These are phyloP conservation scores for Hortaea werneckii DNA, from an alignment of 2,329 filamentous ascomycete genomes.

Conservation along the genomic window DNA sequence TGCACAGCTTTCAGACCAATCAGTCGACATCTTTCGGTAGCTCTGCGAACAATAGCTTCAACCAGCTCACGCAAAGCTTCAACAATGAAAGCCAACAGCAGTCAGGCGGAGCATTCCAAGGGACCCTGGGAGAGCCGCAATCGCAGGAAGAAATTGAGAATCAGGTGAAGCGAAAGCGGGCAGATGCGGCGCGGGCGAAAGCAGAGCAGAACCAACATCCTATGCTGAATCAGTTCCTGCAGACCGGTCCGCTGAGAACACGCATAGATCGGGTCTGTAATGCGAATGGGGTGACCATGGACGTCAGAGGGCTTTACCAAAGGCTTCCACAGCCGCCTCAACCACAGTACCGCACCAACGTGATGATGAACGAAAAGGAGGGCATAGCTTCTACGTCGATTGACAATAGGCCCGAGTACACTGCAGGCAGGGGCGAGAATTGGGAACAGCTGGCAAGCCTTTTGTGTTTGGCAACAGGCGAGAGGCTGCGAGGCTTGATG, in stretches of 20 bases:
- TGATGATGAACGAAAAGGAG: constrained; percentile 19
- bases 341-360: constrained; percentile 8
- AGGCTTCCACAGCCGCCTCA: constrained; percentile 6
- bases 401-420: constrained; percentile 17
- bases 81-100: constrained; percentile 22
- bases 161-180: constrained; percentile 55
- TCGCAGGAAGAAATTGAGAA: constrained; percentile 59
- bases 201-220: constrained; percentile 56
- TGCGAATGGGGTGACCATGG: constrained; percentile 49
- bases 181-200: constrained; percentile 51
- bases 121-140: constrained; percentile 34
- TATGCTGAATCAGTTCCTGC: constrained; percentile 62
- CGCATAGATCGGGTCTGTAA: constrained; percentile 48
- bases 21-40: constrained; percentile 41
- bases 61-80: constrained; percentile 34
- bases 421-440: constrained; percentile 60
- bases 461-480: constrained; percentile 71
- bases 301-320: constrained; percentile 45
- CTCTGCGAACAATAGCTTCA: constrained; percentile 35
- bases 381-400: constrained; percentile 16
- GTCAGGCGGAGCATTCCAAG: constrained; percentile 34
- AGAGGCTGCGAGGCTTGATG: constrained; percentile 63
- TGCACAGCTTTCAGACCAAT: constrained; percentile 41
- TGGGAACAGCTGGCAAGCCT: constrained; percentile 76
- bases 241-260: constrained; percentile 48